Conservation (phyloP, 1,284 basidiomycete species). For the Rhizoctonia solani region DNA sequence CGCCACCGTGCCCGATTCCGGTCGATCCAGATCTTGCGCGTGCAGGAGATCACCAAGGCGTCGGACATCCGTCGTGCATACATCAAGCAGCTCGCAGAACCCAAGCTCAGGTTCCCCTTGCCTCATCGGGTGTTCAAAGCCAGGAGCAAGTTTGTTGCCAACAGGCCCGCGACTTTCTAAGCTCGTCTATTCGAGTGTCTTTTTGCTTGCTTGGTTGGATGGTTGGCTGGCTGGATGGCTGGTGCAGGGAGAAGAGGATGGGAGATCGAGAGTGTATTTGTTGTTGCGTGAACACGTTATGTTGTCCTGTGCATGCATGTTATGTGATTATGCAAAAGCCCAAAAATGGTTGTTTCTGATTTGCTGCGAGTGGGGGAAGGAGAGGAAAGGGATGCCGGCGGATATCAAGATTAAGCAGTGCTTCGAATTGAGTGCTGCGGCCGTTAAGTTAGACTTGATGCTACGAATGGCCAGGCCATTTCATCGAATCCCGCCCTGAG, state of each 20-base stretch:
- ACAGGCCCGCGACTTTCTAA: slow-evolving; percentile 71
- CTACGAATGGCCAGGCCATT: too few relatives aligned
- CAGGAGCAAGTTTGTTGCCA: slow-evolving; percentile 73
- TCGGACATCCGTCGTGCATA: slow-evolving; percentile 93
- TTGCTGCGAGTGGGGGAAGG: too few relatives aligned
- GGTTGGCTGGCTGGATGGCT: too few relatives aligned
- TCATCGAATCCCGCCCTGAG: not conserved
- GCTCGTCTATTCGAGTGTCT: too few relatives aligned
- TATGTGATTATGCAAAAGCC: slow-evolving; percentile 16
- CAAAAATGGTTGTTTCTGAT: not conserved
- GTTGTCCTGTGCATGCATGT: slow-evolving; percentile 5
- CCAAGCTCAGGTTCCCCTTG: slow-evolving; percentile 96
- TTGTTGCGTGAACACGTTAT: slow-evolving; percentile 2
- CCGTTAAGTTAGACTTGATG: too few relatives aligned
- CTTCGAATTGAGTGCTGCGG: too few relatives aligned
- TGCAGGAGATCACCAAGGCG: slow-evolving; percentile 90
- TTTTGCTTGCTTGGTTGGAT: not conserved
- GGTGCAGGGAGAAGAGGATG: too few relatives aligned
- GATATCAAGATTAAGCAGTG: too few relatives aligned
- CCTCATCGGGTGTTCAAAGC: slow-evolving; percentile 84
- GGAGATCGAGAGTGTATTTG: too few relatives aligned
- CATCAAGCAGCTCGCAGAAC: slow-evolving; percentile 94
- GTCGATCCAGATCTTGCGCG: slow-evolving; percentile 96
- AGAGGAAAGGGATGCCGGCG: too few relatives aligned
- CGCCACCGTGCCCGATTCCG: slow-evolving; percentile 99